These are phyloP conservation scores for Nannochloris sp. DNA, from an alignment of 139 green algal genomes.

Conservation along the genomic window DNA sequence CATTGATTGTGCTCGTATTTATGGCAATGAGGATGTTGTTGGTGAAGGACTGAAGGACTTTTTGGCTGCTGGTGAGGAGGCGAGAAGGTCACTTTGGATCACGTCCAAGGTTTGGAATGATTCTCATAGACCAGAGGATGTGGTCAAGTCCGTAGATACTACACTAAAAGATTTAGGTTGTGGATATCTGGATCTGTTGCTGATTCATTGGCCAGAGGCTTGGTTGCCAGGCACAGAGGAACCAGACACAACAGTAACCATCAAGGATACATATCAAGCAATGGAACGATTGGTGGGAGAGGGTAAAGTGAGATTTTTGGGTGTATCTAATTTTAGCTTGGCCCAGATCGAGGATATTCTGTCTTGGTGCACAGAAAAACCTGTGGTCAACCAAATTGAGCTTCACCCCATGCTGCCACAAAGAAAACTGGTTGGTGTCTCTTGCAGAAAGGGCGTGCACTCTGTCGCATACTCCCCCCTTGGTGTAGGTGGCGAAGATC, in stretches of 20 bases:
- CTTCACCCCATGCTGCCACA: constrained; percentile 67
- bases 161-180: constrained; percentile 60
- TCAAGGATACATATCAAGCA: constrained; percentile 51
- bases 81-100: constrained; percentile 66
- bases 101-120: constrained; percentile 74
- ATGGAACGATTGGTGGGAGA: constrained; percentile 52
- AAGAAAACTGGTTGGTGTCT: constrained; percentile 65
- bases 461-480: constrained; percentile 61
- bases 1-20: constrained; percentile 69
- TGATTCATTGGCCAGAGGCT: constrained; percentile 78
- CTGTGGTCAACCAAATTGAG: constrained; percentile 73
- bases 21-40: constrained; percentile 59
- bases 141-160: constrained; percentile 43
- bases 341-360: constrained; percentile 59
- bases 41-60: constrained; percentile 55
- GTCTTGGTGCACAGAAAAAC: constrained; percentile 36
- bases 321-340: constrained; percentile 51
- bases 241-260: constrained; percentile 27
- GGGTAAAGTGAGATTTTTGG: constrained; percentile 40
- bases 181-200: constrained; percentile 63
- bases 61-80: constrained; percentile 11
- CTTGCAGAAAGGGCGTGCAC: constrained; percentile 55
- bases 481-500: constrained; percentile 24
- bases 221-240: constrained; percentile 42
- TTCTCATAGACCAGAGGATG: constrained; percentile 44